These are phyloP conservation scores for Sporobolomyces phaffii DNA, from an alignment of 768 basidiomycete genomes.

Conservation along the genomic window DNA sequence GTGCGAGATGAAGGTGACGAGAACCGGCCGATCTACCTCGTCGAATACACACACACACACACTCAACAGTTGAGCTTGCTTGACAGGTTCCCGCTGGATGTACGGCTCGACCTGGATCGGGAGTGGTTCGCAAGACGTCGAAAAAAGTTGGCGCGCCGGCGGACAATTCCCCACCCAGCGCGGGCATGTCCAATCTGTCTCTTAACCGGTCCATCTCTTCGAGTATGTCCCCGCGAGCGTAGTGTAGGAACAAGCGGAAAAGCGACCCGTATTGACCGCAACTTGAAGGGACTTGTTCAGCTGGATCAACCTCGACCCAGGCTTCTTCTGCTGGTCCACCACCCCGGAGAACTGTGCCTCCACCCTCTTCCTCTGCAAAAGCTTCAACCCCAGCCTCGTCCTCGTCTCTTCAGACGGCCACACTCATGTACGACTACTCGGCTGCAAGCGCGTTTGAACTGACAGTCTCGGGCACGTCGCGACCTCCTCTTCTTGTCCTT, in stretches of 20 bases:
- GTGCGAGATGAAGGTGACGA: slow-evolving; percentile 37
- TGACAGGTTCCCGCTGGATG: slow-evolving; percentile 31
- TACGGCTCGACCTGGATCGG: not conserved
- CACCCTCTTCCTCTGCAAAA: not conserved
- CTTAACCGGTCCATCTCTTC: not conserved
- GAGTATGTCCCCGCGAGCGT: not conserved
- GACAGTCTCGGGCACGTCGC: not conserved
- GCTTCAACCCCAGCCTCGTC: not conserved
- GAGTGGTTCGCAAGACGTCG: slow-evolving; percentile 5
- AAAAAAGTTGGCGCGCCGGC: not conserved
- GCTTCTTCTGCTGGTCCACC: not conserved
- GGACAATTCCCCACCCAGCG: not conserved
- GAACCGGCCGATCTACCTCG: no score
- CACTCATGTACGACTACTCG: slow-evolving; percentile 8
- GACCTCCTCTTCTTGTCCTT: not conserved
- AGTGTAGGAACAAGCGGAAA: no score
- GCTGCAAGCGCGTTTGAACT: slow-evolving; percentile 16
- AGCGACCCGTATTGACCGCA: no score
- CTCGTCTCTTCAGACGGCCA: not conserved
- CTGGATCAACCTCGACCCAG: not conserved
- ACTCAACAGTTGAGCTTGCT: no score
- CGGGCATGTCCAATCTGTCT: not conserved
- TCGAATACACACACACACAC: no score
- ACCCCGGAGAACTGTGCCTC: slow-evolving; percentile 1
- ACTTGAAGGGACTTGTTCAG: not conserved